Evolutionary conservation across 768 basidiomycete species (phyloP), one percentile per base, ranked within the genome.

Genomic region (Nidularia sp.): DNA sequence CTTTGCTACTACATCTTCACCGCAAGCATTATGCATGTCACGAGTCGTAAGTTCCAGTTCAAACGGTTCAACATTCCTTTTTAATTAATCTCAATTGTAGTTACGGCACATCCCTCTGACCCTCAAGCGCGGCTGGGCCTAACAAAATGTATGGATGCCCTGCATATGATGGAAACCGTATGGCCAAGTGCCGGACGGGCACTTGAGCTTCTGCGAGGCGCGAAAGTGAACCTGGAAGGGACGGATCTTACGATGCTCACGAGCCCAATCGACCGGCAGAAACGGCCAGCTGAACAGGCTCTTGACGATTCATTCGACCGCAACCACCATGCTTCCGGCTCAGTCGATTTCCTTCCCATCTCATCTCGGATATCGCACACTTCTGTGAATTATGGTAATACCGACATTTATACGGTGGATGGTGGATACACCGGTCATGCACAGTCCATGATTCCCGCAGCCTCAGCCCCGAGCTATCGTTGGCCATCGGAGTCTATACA

Each of bases 181-280:
- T 92, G 90, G 90, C 89, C 89, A 0, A 82, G 82, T 54, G 90
- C 90, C 2, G 82, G 75, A 7, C 84, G 90, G 13, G 88, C 87
- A 4, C 74, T 83, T 48, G 85, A 88, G 60, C 81, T 92, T 15
- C 76, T 92, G 47, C 76, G 78, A 42, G 88, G 86, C 41, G 76
- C 83, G 35, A 83, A 84, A 62, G 72, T 71, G 34, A 71, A 68
- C 36, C 58, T 65, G 29, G 61, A 60, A 13, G 62, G 57, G 29
- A 43, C 53, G 2, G 62, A 57, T 50, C 42, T 66, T 51, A 50
- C 36, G 41, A 53, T 61, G 7, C 56, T 66, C 47, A 51, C 61
- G 51, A 56, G 55, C 49, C 39, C 56, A 34, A 55, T 59, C 22
- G 75, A 72, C 44, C 73, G 79, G 42, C 69, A 69, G 50, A 88